These are phyloP conservation scores for Pestalotiopsis sp. DNA, from an alignment of 2,329 filamentous ascomycete genomes.

Conservation along the genomic window DNA sequence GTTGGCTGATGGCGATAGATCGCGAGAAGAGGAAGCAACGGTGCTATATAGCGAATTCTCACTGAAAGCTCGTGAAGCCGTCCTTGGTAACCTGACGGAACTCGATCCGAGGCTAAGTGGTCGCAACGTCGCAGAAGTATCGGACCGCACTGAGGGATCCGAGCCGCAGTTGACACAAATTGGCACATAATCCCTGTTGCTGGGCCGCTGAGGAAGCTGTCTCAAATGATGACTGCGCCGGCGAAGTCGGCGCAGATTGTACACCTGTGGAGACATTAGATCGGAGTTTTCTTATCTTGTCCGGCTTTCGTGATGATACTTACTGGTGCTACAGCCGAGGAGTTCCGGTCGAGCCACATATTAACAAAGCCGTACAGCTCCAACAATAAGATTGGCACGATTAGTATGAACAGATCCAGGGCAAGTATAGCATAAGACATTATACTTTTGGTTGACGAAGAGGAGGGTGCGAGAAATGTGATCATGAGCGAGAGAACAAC, in stretches of 20 bases:
- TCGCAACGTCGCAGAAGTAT: neutral
- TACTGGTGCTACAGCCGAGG: neutral
- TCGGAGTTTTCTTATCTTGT: neutral
- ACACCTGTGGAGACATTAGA: slow-evolving; percentile 2
- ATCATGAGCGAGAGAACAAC: neutral
- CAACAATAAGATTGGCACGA: neutral
- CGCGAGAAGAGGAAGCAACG: neutral
- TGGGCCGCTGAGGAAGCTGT: neutral
- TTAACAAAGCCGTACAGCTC: neutral
- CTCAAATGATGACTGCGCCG: neutral
- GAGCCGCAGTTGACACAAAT: slow-evolving; percentile 5
- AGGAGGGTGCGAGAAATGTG: neutral
- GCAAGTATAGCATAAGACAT: neutral
- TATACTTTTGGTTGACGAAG: neutral
- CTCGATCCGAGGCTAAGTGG: neutral
- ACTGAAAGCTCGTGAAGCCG: neutral
- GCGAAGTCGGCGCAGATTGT: slow-evolving; percentile 5
- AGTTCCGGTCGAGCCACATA: neutral
- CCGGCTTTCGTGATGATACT: neutral
- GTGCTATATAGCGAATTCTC: neutral
- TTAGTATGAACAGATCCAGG: neutral
- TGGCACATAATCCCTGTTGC: neutral
- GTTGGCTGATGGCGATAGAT: neutral
- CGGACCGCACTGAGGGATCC: slow-evolving; percentile 1
- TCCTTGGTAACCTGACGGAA: neutral